Evolutionary conservation across 2,329 filamentous ascomycete species (phyloP).

Genomic region (Fusarium temperatum): DNA sequence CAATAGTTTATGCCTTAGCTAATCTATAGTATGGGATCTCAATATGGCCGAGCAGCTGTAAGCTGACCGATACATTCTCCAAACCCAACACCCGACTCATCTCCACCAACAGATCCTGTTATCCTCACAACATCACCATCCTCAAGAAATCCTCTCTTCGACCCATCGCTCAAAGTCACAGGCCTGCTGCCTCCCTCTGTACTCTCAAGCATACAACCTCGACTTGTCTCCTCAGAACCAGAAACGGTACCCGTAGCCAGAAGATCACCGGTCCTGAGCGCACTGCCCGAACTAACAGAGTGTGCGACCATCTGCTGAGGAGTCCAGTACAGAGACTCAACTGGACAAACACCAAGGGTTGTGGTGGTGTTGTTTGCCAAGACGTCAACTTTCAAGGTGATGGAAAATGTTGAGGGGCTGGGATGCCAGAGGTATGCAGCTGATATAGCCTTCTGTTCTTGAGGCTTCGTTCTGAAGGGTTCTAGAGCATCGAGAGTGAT

Average conservation of each 20-base stretch:
- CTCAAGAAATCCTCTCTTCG: conserved; percentile 47
- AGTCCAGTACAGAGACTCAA: conserved; percentile 19
- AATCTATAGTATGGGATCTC: not conserved
- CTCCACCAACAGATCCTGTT: conserved; percentile 51
- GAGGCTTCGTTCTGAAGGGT: conserved; percentile 56
- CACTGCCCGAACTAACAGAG: conserved; percentile 19
- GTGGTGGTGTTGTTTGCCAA: conserved; percentile 19
- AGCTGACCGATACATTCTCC: conserved; percentile 47
- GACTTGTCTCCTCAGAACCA: conserved; percentile 45
- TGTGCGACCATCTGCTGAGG: conserved; percentile 24
- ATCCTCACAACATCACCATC: conserved; percentile 53
- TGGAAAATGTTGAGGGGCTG: conserved; percentile 48
- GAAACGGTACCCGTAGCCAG: conserved; percentile 55
- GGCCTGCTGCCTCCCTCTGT: conserved; percentile 49
- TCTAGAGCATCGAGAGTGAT: conserved; percentile 68
- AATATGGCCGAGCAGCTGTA: not conserved
- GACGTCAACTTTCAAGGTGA: conserved; percentile 44
- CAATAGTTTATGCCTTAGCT: too few relatives aligned
- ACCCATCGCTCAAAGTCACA: conserved; percentile 43
- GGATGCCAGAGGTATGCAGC: conserved; percentile 47
- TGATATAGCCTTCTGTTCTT: not conserved
- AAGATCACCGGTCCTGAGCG: conserved; percentile 47
- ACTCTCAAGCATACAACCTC: conserved; percentile 54
- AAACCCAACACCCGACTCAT: conserved; percentile 53
- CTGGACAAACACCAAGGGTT: not conserved